Conservation (phyloP, 257 asterid species). For the Handroanthus guayacan region DNA sequence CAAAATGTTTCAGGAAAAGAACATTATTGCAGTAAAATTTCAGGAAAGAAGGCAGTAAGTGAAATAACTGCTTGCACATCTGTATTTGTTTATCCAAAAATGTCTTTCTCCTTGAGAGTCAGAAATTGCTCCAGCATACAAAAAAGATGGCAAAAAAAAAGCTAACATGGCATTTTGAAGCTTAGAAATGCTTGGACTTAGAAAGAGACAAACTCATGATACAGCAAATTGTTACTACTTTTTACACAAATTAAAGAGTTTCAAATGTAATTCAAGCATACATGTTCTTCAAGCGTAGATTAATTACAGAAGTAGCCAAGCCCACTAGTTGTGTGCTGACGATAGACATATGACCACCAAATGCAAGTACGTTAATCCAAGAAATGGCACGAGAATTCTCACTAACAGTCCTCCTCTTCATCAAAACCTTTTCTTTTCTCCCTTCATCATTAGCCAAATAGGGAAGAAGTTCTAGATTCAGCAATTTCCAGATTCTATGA, state of each 20-base stretch:
- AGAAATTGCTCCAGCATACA: neutral
- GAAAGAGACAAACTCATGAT: slow-evolving; percentile 3
- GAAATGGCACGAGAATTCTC: slow-evolving; percentile 4
- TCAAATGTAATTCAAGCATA: slow-evolving; percentile 3
- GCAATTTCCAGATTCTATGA: slow-evolving; percentile 49
- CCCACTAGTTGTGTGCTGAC: slow-evolving; percentile 1
- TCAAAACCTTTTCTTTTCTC: slow-evolving; percentile 12
- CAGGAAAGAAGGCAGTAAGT: neutral
- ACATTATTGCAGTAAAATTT: neutral
- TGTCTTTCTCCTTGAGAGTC: slow-evolving; percentile 1
- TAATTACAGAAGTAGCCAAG: slow-evolving; percentile 23
- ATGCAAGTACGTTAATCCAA: neutral
- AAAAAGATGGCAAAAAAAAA: slow-evolving; percentile 14
- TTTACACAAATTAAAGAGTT: slow-evolving; percentile 18
- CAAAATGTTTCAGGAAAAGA: neutral
- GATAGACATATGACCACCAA: neutral
- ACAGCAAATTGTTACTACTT: slow-evolving; percentile 1
- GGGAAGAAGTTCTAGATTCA: slow-evolving; percentile 36
- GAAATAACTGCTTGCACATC: neutral
- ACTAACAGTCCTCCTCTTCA: neutral
- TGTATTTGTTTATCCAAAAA: slow-evolving; percentile 13
- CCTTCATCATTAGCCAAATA: slow-evolving; percentile 33
- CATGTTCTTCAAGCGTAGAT: neutral
- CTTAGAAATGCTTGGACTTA: slow-evolving; percentile 13
- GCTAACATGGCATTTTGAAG: neutral